Conservation (phyloP, 768 basidiomycete genomes). For the Naematelia encephala region DNA sequence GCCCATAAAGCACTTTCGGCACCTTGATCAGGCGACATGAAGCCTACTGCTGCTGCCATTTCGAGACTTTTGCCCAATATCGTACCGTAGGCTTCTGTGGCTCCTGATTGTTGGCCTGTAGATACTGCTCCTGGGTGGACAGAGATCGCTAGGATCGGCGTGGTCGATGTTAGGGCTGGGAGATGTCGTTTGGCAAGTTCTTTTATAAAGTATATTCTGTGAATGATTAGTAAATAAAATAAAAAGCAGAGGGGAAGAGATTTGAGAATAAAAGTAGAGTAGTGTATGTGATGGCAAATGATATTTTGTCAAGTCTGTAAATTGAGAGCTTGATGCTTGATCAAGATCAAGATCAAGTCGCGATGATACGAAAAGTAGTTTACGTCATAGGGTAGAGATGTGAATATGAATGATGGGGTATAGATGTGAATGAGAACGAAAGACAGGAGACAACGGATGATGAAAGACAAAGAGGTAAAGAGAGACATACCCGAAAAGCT, state of each 20-base stretch:
- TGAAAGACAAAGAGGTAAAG: neutral
- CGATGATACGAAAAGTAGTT: too few species aligned
- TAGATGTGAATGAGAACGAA: neutral
- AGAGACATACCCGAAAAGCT: slow-evolving; percentile 42
- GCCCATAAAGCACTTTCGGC: slow-evolving; percentile 48
- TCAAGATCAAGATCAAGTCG: too few species aligned
- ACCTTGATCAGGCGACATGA: slow-evolving; percentile 50
- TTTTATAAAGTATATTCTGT: slow-evolving; percentile 42
- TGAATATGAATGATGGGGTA: too few species aligned
- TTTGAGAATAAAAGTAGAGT: neutral
- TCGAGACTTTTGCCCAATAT: slow-evolving; percentile 38
- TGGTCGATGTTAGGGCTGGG: slow-evolving; percentile 28
- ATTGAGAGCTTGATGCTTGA: too few species aligned
- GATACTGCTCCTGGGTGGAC: slow-evolving; percentile 49
- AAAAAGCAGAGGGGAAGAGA: neutral
- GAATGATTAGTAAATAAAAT: neutral
- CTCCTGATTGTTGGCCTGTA: slow-evolving; percentile 48
- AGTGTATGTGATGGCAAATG: too few species aligned
- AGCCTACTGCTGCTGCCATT: slow-evolving; percentile 32
- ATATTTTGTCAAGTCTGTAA: too few species aligned
- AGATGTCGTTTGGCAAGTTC: slow-evolving; percentile 39
- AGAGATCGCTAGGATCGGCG: slow-evolving; percentile 42
- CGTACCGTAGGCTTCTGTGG: slow-evolving; percentile 42
- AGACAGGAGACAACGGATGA: neutral
- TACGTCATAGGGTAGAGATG: too few species aligned